These are phyloP conservation scores for Pseudopithomyces chartarum DNA, from an alignment of 2,329 filamentous ascomycete genomes.

Conservation along the genomic window DNA sequence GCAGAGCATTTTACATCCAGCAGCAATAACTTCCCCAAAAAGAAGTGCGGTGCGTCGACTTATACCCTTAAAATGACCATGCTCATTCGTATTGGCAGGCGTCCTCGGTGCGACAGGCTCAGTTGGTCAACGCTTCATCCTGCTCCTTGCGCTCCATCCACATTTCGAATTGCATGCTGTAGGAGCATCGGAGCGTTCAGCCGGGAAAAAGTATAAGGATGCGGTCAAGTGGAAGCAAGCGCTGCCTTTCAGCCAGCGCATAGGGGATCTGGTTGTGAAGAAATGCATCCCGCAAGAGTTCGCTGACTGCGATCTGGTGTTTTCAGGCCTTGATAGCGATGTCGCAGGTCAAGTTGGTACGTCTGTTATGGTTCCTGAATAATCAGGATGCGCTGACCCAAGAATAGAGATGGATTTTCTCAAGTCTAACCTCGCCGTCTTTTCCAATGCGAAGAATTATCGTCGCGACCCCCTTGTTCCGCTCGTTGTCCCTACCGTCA, in stretches of 20 bases:
- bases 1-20: conserved; percentile 49
- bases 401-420: conserved; percentile 80
- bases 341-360: conserved; percentile 89
- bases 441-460: conserved; percentile 98
- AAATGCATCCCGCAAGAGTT: conserved; percentile 85
- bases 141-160: conserved; percentile 86
- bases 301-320: conserved; percentile 87
- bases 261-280: conserved; percentile 82
- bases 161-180: conserved; percentile 85
- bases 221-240: conserved; percentile 95
- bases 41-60: conserved; percentile 55
- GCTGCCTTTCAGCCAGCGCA: conserved; percentile 73
- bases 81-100: conserved; percentile 35
- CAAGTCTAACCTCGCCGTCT: conserved; percentile 84
- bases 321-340: conserved; percentile 90
- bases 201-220: conserved; percentile 93
- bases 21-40: conserved; percentile 52
- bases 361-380: conserved; percentile 22
- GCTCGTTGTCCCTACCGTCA: conserved; percentile 93
- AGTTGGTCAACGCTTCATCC: conserved; percentile 93
- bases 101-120: conserved; percentile 93
- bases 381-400: conserved; percentile 2
- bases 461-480: conserved; percentile 88
- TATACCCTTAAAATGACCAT: conserved; percentile 40
- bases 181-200: conserved; percentile 85